Evolutionary conservation across 768 basidiomycete species (phyloP).

Genomic region (Termitomyces sp.): DNA sequence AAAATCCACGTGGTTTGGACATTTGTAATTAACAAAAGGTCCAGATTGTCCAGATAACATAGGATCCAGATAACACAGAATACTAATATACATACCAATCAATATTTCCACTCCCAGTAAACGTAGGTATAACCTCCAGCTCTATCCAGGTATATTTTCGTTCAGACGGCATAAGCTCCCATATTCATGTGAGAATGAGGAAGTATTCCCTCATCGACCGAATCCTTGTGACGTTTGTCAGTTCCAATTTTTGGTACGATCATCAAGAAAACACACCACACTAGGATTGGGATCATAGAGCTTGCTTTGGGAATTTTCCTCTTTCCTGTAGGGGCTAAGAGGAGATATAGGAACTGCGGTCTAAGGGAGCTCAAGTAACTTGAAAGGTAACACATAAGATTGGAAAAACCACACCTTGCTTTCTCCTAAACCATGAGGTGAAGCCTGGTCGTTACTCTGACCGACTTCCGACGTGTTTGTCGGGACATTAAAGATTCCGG

Average conservation of each 20-base stretch:
- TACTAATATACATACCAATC: too few relatives aligned
- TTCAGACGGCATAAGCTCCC: neutral
- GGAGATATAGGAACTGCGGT: slow-evolving; percentile 8
- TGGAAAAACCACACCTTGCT: slow-evolving; percentile 10
- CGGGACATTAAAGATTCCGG: slow-evolving; percentile 16
- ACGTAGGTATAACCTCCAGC: neutral
- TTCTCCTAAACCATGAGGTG: slow-evolving; percentile 5
- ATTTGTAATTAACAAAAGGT: neutral
- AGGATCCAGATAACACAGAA: too few relatives aligned
- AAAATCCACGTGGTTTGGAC: too few relatives aligned
- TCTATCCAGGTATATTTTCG: neutral
- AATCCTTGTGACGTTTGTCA: neutral
- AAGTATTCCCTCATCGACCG: neutral
- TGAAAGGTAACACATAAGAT: neutral
- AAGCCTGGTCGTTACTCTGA: neutral
- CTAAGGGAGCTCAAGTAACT: neutral
- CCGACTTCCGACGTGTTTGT: slow-evolving; percentile 12
- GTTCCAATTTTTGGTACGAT: neutral
- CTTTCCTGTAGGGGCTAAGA: neutral
- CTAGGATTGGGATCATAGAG: neutral
- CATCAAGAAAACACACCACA: neutral
- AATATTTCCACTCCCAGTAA: too few relatives aligned
- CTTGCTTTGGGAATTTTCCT: neutral
- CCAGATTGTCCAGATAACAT: neutral
- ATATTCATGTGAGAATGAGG: neutral